Conservation (phyloP, 352 stramenopile species). For the Peronospora tabacina region DNA sequence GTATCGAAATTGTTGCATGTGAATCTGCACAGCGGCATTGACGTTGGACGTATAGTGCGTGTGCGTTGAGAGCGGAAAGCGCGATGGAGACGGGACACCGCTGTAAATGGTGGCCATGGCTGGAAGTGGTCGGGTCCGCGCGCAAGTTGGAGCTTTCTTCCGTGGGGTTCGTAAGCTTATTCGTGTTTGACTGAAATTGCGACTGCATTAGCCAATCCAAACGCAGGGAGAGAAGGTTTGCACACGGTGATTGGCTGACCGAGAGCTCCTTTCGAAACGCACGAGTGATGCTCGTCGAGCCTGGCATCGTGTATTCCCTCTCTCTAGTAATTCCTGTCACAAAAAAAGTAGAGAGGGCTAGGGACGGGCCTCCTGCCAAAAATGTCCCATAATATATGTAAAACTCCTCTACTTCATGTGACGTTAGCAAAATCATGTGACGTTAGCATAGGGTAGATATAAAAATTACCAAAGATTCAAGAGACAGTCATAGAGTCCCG, state of each 20-base stretch:
- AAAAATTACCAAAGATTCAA: too few species aligned
- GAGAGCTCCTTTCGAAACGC: background rate
- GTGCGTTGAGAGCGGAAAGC: slow-evolving; percentile 53
- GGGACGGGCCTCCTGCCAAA: too few species aligned
- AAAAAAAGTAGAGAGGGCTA: too few species aligned
- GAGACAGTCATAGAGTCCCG: too few species aligned
- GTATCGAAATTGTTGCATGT: slow-evolving; percentile 57
- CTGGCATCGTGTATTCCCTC: background rate
- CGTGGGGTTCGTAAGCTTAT: background rate
- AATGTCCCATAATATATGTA: too few species aligned
- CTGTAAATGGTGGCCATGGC: slow-evolving; percentile 68
- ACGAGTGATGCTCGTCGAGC: background rate
- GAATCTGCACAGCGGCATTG: slow-evolving; percentile 36
- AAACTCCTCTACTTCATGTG: too few species aligned
- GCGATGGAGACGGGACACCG: slow-evolving; percentile 40
- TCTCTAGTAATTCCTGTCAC: too few species aligned
- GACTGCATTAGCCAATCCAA: too few species aligned
- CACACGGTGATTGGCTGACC: background rate
- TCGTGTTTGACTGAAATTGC: background rate
- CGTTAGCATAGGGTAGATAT: too few species aligned
- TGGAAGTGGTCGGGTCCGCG: background rate
- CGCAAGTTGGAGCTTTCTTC: background rate
- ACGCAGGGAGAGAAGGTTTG: background rate
- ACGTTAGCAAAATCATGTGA: too few species aligned
- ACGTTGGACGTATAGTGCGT: slow-evolving; percentile 59